phyloP scores from a whole-genome alignment of 441 rosid genomes.

The Pelargonium myrrhifolium region DNA sequence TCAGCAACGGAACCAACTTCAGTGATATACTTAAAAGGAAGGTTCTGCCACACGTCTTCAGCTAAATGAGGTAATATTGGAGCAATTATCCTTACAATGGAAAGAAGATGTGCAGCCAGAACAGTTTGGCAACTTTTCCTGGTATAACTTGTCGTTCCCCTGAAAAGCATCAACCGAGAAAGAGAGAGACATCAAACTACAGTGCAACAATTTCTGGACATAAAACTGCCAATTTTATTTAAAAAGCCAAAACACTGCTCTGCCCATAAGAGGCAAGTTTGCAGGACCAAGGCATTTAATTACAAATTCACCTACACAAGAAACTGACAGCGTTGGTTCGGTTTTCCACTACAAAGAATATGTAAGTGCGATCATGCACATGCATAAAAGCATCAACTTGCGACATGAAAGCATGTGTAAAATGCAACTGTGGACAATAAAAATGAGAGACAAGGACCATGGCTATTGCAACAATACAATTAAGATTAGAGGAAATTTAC shows the following conservation, averaged over 20 bases:
- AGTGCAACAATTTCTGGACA: background rate
- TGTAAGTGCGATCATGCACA: background rate
- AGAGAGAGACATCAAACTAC: background rate
- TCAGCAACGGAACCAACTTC: slow-evolving; percentile 57
- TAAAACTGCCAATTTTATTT: background rate
- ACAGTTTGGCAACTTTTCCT: slow-evolving; percentile 97
- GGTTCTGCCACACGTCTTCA: slow-evolving; percentile 93
- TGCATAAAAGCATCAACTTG: background rate
- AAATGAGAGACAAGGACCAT: background rate
- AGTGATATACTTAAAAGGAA: slow-evolving; percentile 50
- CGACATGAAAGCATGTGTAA: background rate
- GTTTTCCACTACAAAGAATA: background rate
- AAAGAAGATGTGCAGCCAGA: slow-evolving; percentile 79
- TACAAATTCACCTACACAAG: too few species aligned
- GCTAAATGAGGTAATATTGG: slow-evolving; percentile 94
- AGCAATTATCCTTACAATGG: slow-evolving; percentile 72
- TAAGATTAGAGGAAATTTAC: slow-evolving; percentile 35
- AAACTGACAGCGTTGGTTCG: background rate
- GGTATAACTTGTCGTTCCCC: slow-evolving; percentile 69
- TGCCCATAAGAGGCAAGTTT: too few species aligned
- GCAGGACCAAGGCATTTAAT: too few species aligned
- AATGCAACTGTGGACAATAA: background rate
- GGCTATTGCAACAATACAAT: background rate
- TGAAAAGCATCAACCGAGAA: slow-evolving; percentile 28
- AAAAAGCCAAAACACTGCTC: background rate